Conservation (phyloP, 2,329 filamentous ascomycete species). For the Moelleriella libera region DNA sequence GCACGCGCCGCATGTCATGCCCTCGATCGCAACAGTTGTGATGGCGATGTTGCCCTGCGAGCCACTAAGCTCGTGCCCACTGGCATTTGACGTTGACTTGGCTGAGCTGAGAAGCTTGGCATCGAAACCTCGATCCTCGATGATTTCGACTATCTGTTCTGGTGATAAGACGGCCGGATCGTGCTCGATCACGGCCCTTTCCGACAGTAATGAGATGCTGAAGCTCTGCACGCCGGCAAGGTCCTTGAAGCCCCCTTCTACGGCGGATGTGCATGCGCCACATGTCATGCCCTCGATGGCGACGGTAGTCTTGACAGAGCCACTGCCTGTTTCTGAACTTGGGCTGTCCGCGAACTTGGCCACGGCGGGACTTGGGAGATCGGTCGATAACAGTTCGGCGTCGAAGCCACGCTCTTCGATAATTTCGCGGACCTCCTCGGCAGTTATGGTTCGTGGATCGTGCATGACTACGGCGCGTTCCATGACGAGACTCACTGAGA, state of each 20-base stretch:
- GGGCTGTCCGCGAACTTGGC: constrained; percentile 21
- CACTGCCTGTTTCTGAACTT: constrained; percentile 22
- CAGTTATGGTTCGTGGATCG: constrained; percentile 58
- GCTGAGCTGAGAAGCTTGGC: constrained; percentile 64
- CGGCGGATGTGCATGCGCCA: constrained; percentile 74
- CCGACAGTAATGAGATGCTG: constrained; percentile 71
- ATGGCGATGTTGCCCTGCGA: constrained; percentile 35
- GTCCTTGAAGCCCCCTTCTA: constrained; percentile 68
- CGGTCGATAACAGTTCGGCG: constrained; percentile 72
- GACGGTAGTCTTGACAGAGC: constrained; percentile 55
- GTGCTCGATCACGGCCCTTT: constrained; percentile 75
- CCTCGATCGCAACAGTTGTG: constrained; percentile 80
- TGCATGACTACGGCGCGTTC: constrained; percentile 91
- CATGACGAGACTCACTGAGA: constrained; percentile 89
- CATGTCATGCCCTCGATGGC: constrained; percentile 84
- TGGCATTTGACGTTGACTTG: constrained; percentile 18
- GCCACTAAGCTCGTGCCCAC: constrained; percentile 14
- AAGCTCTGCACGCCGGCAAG: constrained; percentile 60
- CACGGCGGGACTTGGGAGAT: constrained; percentile 45
- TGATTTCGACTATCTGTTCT: constrained; percentile 41
- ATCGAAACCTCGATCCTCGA: constrained; percentile 65
- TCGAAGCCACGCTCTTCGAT: constrained; percentile 92
- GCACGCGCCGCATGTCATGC: constrained; percentile 96
- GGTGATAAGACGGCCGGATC: constrained; percentile 42
- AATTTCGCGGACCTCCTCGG: constrained; percentile 66